Evolutionary conservation across 805 yeast genomes (phyloP).

Genomic region (Hanseniaspora lachancei): DNA sequence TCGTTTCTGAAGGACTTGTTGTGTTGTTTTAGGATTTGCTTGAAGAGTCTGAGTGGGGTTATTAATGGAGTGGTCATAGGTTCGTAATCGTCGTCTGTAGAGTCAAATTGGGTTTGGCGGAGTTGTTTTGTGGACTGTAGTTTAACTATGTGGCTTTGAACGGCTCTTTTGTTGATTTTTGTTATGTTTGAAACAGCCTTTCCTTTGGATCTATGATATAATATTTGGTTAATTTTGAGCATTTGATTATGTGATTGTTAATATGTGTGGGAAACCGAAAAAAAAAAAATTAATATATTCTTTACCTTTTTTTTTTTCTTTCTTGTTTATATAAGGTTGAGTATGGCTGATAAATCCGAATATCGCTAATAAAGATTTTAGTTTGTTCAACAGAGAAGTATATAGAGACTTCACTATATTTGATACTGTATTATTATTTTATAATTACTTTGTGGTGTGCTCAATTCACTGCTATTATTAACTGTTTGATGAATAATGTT

Average conservation of each 20-base stretch:
- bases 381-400: too few species aligned
- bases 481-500: too few species aligned
- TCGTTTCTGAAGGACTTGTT: constrained; percentile 30
- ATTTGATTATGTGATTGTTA: background rate
- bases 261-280: background rate
- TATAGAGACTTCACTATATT: background rate
- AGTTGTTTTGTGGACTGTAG: background rate
- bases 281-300: background rate
- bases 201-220: background rate
- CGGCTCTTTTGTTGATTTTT: background rate
- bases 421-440: background rate
- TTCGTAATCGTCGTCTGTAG: background rate
- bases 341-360: constrained; percentile 1
- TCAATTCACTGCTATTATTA: too few species aligned
- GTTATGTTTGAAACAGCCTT: background rate
- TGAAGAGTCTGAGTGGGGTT: constrained; percentile 71
- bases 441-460: background rate
- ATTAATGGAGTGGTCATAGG: constrained; percentile 36
- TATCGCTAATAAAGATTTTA: background rate
- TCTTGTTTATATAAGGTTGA: background rate
- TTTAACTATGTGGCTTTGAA: background rate
- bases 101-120: background rate
- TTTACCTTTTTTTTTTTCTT: background rate
- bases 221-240: background rate
- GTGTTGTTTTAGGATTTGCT: constrained; percentile 76